A percentile compares a stretch with the other conserved stretches of the same genome.
These are phyloP conservation scores for Citrus inodora DNA, from an alignment of 345 rosid genomes.

Conservation along the genomic window DNA sequence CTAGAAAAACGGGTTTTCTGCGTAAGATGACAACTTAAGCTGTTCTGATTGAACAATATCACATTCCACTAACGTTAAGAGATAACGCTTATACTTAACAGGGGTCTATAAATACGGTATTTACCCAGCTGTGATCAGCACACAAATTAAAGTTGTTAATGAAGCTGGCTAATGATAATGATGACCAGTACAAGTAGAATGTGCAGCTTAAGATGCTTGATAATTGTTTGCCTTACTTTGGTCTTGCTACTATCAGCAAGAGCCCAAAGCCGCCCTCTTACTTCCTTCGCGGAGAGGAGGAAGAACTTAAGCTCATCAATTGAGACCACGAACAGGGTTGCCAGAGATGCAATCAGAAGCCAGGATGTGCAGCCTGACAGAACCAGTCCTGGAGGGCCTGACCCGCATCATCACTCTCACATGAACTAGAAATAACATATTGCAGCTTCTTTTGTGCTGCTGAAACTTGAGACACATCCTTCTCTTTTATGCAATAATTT, in stretches of 20 bases:
- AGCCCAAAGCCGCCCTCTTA: slow-evolving; percentile 26
- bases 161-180: not conserved
- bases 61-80: not conserved
- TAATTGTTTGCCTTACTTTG: slow-evolving; percentile 6
- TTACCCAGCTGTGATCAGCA: slow-evolving; percentile 11
- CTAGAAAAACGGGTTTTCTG: not conserved
- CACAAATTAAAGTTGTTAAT: not conserved
- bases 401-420: slow-evolving; percentile 34
- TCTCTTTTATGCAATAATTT: not conserved
- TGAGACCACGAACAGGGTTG: slow-evolving; percentile 17
- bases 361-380: slow-evolving; percentile 17
- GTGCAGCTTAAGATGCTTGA: slow-evolving; percentile 22
- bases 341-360: slow-evolving; percentile 10
- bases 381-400: slow-evolving; percentile 47
- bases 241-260: slow-evolving; percentile 25
- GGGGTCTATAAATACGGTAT: slow-evolving; percentile 25
- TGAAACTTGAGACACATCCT: not conserved
- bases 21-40: not conserved
- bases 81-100: not conserved
- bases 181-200: not conserved
- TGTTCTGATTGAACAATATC: not conserved
- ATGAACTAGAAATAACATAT: not conserved
- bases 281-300: slow-evolving; percentile 9
- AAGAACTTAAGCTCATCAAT: slow-evolving; percentile 18
- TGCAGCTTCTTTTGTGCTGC: not conserved